Base-by-base conservation (phyloP, 208 protist genomes). In the Novymonas esmeraldas region DNA sequence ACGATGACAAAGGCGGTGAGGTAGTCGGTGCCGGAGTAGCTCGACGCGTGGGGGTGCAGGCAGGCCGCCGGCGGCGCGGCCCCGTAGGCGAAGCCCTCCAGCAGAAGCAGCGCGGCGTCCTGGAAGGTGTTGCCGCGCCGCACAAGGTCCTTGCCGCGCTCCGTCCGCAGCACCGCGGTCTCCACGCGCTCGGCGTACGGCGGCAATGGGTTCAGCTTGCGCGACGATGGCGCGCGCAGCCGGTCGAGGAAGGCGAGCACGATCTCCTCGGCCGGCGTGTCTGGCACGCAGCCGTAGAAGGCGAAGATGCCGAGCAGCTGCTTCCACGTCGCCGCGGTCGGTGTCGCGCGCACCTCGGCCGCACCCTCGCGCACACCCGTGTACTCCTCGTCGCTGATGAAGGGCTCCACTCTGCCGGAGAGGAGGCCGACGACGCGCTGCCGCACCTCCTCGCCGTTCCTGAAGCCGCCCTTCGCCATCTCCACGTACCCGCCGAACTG, bases 281-380 rank as follows among this genome's bases (percentile, higher is more conserved):
- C 88, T 5, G 84, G 84, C 6, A 81, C 79, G 74, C 85, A 94
- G 44, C 89, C 85, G 76, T 95, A 95, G 72, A 95, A 95, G 16
- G 84, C 76, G 71, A 94, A 93, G 62, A 94, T 86, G 31, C 92
- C 92, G 3, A 97, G 74, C 52, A 97, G 72, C 71, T 97, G 92
- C 68, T 94, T 95, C 89, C 92, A 97, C 56, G 92, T 94, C n/a
- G 88, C 86, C 6, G 86, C 78, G 5, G 74, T 71, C 1, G 80
- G 83, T 2, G 75, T 51, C 6, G 78, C 44, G 18, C 42, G 55
- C 28, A 89, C 65, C 22, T 49, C 61, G 16, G 46, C 45, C 6
- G 56, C 64, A 1, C 29, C 63, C 24, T 77, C 65, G 3, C 14
- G 6, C 6, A 73, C 33, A 33, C 52, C 61, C 28, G 22, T 49